These are phyloP conservation scores for Penicillium goetzii DNA, from an alignment of 495 filamentous ascomycete species.

Conservation along the genomic window DNA sequence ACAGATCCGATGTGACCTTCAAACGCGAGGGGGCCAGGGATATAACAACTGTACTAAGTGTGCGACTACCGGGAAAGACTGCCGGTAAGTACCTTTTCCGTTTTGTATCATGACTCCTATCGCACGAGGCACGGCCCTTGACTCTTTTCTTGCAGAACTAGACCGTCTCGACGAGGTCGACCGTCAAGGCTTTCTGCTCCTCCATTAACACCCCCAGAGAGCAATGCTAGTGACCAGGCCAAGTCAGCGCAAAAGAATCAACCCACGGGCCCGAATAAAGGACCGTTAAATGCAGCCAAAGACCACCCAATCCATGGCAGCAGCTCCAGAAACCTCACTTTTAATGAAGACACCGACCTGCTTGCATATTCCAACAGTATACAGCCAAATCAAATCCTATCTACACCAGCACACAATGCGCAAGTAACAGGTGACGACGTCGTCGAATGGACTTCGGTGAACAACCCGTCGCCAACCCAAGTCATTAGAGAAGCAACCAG, in stretches of 20 bases:
- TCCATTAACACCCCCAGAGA: neutral
- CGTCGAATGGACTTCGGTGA: neutral
- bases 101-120: neutral
- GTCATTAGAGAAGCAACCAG: neutral
- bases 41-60: no score
- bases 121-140: neutral
- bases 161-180: neutral
- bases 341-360: neutral
- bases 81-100: no score
- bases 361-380: neutral
- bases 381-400: neutral
- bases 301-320: neutral
- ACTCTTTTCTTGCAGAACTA: neutral
- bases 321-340: no score
- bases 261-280: no score
- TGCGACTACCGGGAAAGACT: no score
- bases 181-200: neutral
- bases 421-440: neutral
- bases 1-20: no score
- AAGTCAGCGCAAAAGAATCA: neutral
- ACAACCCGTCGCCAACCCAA: neutral
- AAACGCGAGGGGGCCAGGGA: no score
- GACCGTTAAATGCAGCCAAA: neutral
- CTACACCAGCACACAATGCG: neutral
- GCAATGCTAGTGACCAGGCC: neutral